These are phyloP conservation scores for Colletotrichum lini DNA, from an alignment of 2,329 filamentous ascomycete species.

Conservation along the genomic window DNA sequence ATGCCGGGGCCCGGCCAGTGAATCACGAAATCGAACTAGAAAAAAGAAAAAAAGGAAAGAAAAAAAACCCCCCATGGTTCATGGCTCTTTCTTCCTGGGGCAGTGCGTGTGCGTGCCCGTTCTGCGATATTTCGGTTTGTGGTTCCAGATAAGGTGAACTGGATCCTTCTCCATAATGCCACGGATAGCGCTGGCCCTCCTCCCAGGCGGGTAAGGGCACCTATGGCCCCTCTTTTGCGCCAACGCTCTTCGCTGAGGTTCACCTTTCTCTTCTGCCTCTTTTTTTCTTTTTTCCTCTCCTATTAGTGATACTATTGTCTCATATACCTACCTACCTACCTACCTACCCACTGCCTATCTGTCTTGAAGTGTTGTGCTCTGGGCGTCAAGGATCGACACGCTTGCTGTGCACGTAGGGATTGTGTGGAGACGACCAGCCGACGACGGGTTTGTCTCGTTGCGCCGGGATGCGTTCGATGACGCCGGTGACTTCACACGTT, in stretches of 20 bases:
- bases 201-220: conserved; percentile 7
- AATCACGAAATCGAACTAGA: not conserved
- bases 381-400: conserved; percentile 5
- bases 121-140: conserved; percentile 9
- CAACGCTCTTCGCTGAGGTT: conserved; percentile 30
- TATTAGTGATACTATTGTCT: conserved; percentile 21
- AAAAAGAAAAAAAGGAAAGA: not conserved
- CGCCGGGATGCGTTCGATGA: conserved; percentile 22
- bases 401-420: not conserved
- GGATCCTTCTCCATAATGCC: conserved; percentile 19
- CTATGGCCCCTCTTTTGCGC: conserved; percentile 10
- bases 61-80: conserved; percentile 9
- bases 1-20: conserved; percentile 11
- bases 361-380: not conserved
- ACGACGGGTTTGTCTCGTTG: conserved; percentile 11
- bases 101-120: too few relatives aligned
- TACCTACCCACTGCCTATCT: not conserved
- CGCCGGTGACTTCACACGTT: not conserved
- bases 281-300: not conserved
- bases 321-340: not conserved
- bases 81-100: not conserved
- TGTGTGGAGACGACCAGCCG: conserved; percentile 3
- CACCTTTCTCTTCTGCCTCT: not conserved
- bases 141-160: conserved; percentile 38
- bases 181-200: conserved; percentile 27